Conservation (phyloP, 257 asterid species). For the Eucommia ulmoides region DNA sequence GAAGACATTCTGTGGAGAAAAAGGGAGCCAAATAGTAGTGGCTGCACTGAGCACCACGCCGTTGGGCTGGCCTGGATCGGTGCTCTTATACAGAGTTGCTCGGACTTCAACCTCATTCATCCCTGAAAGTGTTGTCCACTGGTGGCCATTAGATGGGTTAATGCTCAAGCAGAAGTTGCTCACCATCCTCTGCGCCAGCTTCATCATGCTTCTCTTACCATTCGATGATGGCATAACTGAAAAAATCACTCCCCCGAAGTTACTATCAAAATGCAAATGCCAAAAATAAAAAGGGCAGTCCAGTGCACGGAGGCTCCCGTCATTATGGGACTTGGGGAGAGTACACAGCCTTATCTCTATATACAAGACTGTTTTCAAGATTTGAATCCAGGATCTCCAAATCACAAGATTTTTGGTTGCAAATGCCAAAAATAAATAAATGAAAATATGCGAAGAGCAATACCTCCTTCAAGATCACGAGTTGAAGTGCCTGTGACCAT, state of each 20-base stretch:
- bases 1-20: constrained; percentile 58
- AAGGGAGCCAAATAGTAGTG: constrained; percentile 87
- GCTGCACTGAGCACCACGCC: constrained; percentile 84
- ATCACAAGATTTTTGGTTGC: too few species aligned
- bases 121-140: constrained; percentile 63
- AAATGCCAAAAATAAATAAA: too few species aligned
- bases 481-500: constrained; percentile 53
- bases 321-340: too few species aligned
- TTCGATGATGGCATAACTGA: constrained; percentile 65
- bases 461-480: constrained; percentile 81
- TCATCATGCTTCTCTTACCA: constrained; percentile 91
- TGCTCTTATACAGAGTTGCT: constrained; percentile 54
- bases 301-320: too few species aligned
- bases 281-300: too few species aligned
- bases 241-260: too few species aligned
- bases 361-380: too few species aligned
- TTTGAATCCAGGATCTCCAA: too few species aligned
- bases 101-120: constrained; percentile 68
- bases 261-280: too few species aligned
- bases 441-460: too few species aligned
- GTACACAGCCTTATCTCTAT: too few species aligned
- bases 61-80: constrained; percentile 78
- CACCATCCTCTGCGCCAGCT: constrained; percentile 86
- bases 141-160: constrained; percentile 58
- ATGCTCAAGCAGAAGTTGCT: constrained; percentile 71